Evolutionary conservation across 192 early-diverging fungal genomes (phyloP).

Genomic region (Entophlyctis luteolus): DNA sequence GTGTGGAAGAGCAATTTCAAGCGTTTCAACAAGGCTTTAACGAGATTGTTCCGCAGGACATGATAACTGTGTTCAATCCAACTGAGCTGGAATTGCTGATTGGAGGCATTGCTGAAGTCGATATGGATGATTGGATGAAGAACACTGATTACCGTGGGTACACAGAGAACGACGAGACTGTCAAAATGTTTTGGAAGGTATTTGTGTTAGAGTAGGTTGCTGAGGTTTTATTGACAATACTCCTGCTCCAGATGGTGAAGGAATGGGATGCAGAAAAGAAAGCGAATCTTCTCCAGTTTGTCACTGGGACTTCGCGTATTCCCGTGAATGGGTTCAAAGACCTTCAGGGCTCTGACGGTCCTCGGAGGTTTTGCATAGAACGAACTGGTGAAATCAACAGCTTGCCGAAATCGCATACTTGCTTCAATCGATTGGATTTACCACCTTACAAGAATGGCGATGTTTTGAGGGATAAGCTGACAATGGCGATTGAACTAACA

Average conservation of each 20-base stretch:
- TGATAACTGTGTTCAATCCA: conserved; percentile 95
- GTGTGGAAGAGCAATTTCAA: conserved; percentile 93
- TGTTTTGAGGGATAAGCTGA: conserved; percentile 66
- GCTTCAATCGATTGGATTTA: conserved; percentile 96
- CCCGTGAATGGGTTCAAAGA: conserved; percentile 99
- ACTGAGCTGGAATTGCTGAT: conserved; percentile 96
- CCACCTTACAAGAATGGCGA: conserved; percentile 86
- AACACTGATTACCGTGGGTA: conserved; percentile 96
- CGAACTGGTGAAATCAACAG: conserved; percentile 80
- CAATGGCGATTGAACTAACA: conserved; percentile 92
- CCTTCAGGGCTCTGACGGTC: conserved; percentile 93
- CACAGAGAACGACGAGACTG: conserved; percentile 91
- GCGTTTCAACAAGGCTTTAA: conserved; percentile 95
- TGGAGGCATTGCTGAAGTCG: conserved; percentile 93
- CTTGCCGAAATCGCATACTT: conserved; percentile 93
- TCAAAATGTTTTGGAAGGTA: conserved; percentile 95
- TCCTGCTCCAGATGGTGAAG: conserved; percentile 45
- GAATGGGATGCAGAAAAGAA: conserved; percentile 91
- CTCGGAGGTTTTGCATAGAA: conserved; percentile 91
- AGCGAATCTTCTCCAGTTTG: conserved; percentile 91
- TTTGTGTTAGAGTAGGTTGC: neutral
- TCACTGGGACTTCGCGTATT: conserved; percentile 94
- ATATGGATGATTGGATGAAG: conserved; percentile 98
- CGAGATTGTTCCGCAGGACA: conserved; percentile 91
- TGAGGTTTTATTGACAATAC: neutral